phyloP scores from a whole-genome alignment of 306 rosid genomes.

The Quercus variabilis region DNA sequence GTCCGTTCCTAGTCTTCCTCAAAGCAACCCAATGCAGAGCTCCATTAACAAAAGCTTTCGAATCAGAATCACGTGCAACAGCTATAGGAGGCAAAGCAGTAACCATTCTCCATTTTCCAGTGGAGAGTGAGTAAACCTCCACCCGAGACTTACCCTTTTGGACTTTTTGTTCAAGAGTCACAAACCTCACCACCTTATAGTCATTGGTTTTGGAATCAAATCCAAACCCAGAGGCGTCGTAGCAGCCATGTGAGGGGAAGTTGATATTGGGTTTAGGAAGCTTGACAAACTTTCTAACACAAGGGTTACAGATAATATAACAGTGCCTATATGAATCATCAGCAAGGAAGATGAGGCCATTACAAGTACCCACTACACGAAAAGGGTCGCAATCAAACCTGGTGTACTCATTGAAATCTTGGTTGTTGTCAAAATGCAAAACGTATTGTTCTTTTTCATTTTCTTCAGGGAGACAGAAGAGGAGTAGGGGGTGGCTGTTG shows the following conservation, averaged over 20 bases:
- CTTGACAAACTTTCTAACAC: not conserved
- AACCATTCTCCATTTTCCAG: not conserved
- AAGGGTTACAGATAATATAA: not conserved
- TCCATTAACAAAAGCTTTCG: not conserved
- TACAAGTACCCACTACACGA: not conserved
- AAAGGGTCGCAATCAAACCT: not conserved
- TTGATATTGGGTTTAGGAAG: not conserved
- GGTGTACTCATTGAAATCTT: not conserved
- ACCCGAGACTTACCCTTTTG: not conserved
- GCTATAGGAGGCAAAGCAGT: not conserved
- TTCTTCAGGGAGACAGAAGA: not conserved
- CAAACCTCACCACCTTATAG: not conserved
- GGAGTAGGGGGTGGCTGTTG: not conserved
- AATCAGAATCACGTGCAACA: not conserved
- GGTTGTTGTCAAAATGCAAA: not conserved
- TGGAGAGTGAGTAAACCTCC: not conserved
- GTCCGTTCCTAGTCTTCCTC: not conserved
- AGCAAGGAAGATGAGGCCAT: constrained; percentile 8
- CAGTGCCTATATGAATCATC: not conserved
- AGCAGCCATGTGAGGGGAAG: no score
- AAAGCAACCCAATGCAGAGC: not conserved
- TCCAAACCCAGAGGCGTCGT: not conserved
- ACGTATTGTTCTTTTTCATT: not conserved
- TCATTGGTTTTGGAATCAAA: constrained; percentile 5
- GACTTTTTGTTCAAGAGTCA: not conserved